A percentile compares a stretch with the other conserved stretches of the same genome.
Evolutionary conservation across 306 rosid species (phyloP).

Genomic region (Gillenia trifoliata): DNA sequence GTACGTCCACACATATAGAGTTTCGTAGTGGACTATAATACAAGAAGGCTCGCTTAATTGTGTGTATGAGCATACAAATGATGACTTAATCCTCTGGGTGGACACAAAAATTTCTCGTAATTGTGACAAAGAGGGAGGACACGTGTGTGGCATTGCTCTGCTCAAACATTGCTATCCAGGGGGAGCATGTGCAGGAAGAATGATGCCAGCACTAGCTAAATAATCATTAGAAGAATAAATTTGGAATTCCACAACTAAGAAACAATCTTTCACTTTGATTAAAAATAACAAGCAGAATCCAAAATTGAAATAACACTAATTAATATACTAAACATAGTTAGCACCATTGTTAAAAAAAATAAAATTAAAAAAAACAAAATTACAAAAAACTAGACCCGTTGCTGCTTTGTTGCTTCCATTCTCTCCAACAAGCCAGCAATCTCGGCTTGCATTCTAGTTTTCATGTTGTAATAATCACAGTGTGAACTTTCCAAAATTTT

Average conservation of each 20-base stretch:
- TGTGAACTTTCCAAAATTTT: conserved; percentile 74
- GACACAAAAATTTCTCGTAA: background rate
- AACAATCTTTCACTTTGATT: conserved; percentile 34
- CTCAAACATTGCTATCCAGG: background rate
- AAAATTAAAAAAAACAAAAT: background rate
- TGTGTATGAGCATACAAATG: too few relatives aligned
- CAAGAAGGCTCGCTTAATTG: background rate
- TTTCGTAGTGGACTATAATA: too few relatives aligned
- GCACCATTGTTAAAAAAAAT: conserved; percentile 27
- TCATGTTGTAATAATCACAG: conserved; percentile 75
- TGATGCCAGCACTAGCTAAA: background rate
- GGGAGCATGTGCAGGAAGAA: background rate
- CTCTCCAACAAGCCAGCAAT: conserved; percentile 74
- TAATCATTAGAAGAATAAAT: background rate
- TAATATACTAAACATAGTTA: conserved; percentile 34
- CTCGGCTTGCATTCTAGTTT: conserved; percentile 82
- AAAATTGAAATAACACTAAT: conserved; percentile 24
- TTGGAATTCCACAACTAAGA: conserved; percentile 14
- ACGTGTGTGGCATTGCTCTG: background rate
- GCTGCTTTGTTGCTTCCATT: conserved; percentile 94
- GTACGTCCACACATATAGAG: too few relatives aligned
- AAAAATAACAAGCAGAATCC: conserved; percentile 32
- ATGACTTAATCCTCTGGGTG: too few relatives aligned
- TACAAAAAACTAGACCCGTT: conserved; percentile 43
- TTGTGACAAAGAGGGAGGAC: background rate